Evolutionary conservation across 257 asterid genomes (phyloP).

Genomic region (Fraxinus anomala): DNA sequence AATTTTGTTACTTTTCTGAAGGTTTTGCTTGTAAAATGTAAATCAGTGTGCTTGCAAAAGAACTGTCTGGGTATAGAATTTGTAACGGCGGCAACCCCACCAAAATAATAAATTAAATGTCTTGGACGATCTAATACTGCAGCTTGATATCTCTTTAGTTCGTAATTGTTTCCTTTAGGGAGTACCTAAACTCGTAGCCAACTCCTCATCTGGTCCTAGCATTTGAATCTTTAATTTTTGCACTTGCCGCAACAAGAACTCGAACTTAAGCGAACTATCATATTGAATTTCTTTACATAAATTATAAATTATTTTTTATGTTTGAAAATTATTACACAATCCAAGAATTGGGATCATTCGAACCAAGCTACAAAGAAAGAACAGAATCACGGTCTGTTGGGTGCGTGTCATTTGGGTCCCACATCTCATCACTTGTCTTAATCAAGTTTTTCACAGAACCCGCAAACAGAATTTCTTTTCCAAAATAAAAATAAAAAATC

Average conservation of each 20-base stretch:
- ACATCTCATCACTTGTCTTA: neutral
- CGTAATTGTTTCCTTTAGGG: too few species aligned
- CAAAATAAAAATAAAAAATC: neutral
- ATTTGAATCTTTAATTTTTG: too few species aligned
- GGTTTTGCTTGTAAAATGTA: neutral
- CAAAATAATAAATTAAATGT: too few species aligned
- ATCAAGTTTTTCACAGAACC: neutral
- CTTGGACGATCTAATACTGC: too few species aligned
- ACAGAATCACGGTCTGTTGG: neutral
- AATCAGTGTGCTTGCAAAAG: neutral
- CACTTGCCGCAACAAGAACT: too few species aligned
- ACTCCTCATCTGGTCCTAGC: too few species aligned
- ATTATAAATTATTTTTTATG: too few species aligned
- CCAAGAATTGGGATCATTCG: slow-evolving; percentile 1
- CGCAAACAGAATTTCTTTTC: neutral
- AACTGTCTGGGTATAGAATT: neutral
- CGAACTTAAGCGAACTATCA: neutral
- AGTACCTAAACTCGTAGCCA: too few species aligned
- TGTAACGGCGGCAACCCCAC: neutral
- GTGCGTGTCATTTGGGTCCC: neutral
- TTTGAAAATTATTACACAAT: neutral
- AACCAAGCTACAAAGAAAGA: neutral
- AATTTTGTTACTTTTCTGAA: neutral
- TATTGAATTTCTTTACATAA: too few species aligned
- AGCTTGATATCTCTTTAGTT: too few species aligned